phyloP scores from a whole-genome alignment of 768 basidiomycete genomes.

The Trametes villosa region DNA sequence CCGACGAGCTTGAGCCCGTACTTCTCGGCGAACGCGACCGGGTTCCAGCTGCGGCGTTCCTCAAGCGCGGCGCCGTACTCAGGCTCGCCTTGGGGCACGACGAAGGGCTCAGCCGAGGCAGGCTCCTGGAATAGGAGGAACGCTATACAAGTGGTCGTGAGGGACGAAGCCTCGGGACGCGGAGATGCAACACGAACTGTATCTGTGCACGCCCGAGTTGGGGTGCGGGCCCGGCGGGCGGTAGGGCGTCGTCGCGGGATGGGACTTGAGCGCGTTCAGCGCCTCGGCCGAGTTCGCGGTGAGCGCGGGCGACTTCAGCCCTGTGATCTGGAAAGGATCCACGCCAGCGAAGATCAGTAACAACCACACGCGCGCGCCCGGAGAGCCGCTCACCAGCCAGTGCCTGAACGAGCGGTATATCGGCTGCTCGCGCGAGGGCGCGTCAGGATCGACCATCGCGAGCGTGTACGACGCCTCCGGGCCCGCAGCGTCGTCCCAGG shows the following conservation, averaged over 20 bases:
- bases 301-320: conserved; percentile 41
- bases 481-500: conserved; percentile 21
- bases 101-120: conserved; percentile 35
- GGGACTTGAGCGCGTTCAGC: conserved; percentile 45
- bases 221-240: conserved; percentile 58
- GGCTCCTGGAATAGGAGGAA: conserved; percentile 70
- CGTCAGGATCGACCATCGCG: conserved; percentile 43
- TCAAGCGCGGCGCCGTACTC: conserved; percentile 51
- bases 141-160: conserved; percentile 36
- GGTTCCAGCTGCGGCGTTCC: conserved; percentile 60
- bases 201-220: conserved; percentile 59
- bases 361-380: conserved; percentile 30
- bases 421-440: conserved; percentile 33
- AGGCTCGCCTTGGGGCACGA: conserved; percentile 47
- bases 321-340: conserved; percentile 37
- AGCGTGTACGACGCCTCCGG: conserved; percentile 47
- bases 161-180: not conserved
- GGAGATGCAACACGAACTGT: conserved; percentile 43
- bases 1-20: conserved; percentile 61
- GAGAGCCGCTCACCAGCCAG: conserved; percentile 36
- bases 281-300: conserved; percentile 38
- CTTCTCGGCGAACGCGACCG: conserved; percentile 51
- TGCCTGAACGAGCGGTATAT: conserved; percentile 34
- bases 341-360: conserved; percentile 36
- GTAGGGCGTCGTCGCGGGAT: conserved; percentile 57